A percentile compares a stretch with the other conserved stretches of the same genome.
These are phyloP conservation scores for Podospora didyma DNA, from an alignment of 495 filamentous ascomycete species.

Conservation along the genomic window DNA sequence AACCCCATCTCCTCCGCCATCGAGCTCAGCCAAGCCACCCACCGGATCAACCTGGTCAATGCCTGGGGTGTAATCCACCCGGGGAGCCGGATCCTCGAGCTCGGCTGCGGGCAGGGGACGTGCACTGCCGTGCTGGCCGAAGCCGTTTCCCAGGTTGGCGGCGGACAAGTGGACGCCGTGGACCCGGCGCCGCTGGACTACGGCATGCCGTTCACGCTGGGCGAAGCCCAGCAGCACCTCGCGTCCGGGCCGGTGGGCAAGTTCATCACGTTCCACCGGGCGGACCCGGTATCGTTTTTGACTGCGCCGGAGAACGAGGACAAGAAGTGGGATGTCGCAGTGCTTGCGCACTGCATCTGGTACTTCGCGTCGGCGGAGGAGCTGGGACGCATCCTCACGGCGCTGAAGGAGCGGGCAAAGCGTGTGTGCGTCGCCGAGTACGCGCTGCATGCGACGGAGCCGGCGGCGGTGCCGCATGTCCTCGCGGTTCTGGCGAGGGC, in stretches of 20 bases:
- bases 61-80: conserved; percentile 30
- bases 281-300: conserved; percentile 28
- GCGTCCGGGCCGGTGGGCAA: conserved; percentile 29
- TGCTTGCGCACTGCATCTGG: conserved; percentile 48
- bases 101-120: conserved; percentile 55
- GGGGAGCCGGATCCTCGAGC: conserved; percentile 44
- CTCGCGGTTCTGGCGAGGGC: conserved; percentile 37
- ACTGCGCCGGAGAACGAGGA: conserved; percentile 9
- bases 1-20: conserved; percentile 23
- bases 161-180: conserved; percentile 41
- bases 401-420: conserved; percentile 27
- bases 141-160: conserved; percentile 30
- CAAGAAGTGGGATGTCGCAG: conserved; percentile 36
- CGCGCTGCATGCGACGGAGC: conserved; percentile 26
- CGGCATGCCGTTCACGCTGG: conserved; percentile 34
- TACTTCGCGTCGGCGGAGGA: conserved; percentile 38
- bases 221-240: conserved; percentile 30
- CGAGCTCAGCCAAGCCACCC: conserved; percentile 39
- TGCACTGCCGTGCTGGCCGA: conserved; percentile 44
- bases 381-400: conserved; percentile 29
- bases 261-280: conserved; percentile 38
- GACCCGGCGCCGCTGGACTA: conserved; percentile 50
- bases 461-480: conserved; percentile 35
- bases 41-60: conserved; percentile 39
- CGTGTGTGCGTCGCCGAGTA: conserved; percentile 40